Evolutionary conservation across 176 grass and related monocot genomes (phyloP).

Genomic region (Aegilops tauschii): DNA sequence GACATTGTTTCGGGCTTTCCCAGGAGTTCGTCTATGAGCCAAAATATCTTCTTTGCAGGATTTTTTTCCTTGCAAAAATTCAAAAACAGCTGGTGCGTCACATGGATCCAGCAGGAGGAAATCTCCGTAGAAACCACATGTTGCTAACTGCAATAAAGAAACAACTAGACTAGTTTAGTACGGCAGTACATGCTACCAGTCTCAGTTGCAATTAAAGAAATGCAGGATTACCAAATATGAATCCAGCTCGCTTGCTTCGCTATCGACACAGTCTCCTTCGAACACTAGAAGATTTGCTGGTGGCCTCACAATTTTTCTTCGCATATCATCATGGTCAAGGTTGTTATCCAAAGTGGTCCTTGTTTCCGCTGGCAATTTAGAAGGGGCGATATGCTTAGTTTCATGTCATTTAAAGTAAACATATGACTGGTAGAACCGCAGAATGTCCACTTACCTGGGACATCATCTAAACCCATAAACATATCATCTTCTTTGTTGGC

Average conservation of each 20-base stretch:
- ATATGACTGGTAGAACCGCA: not conserved
- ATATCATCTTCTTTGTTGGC: constrained; percentile 60
- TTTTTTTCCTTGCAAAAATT: constrained; percentile 68
- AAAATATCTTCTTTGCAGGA: constrained; percentile 37
- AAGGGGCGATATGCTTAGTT: constrained; percentile 19
- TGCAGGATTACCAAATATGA: constrained; percentile 75
- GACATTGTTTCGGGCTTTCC: constrained; percentile 43
- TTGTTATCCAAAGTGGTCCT: constrained; percentile 61
- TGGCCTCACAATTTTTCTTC: constrained; percentile 51
- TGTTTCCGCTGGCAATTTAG: constrained; percentile 60
- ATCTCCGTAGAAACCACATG: constrained; percentile 86
- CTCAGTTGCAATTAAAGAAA: constrained; percentile 29
- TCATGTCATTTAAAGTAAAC: constrained; percentile 11
- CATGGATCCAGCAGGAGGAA: constrained; percentile 84
- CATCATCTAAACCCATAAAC: constrained; percentile 85
- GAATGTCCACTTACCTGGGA: constrained; percentile 56
- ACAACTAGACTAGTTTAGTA: constrained; percentile 38
- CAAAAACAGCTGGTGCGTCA: constrained; percentile 75
- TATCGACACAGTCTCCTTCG: constrained; percentile 92
- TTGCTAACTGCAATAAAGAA: constrained; percentile 73
- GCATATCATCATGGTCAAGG: constrained; percentile 48
- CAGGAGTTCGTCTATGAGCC: constrained; percentile 18
- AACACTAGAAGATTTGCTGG: constrained; percentile 95
- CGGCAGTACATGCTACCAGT: constrained; percentile 9
- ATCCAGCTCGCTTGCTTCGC: constrained; percentile 81